These are phyloP conservation scores for Gynandropsis gynandra DNA, from an alignment of 345 rosid genomes.

Conservation along the genomic window DNA sequence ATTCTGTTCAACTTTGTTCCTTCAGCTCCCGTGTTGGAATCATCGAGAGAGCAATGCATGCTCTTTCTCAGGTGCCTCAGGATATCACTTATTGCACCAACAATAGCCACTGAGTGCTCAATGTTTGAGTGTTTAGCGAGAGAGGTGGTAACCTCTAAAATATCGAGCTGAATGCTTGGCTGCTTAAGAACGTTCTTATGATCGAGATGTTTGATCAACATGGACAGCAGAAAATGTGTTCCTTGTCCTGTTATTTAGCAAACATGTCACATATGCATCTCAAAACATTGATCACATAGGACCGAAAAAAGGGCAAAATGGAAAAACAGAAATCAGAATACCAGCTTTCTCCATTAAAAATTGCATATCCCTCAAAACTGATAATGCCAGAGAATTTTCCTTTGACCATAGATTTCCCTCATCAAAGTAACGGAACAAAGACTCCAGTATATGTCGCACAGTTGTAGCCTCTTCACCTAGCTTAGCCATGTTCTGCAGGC, in stretches of 20 bases:
- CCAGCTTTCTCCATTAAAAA: slow-evolving; percentile 76
- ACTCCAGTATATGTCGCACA: slow-evolving; percentile 78
- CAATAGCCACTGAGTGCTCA: slow-evolving; percentile 67
- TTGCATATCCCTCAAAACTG: slow-evolving; percentile 85
- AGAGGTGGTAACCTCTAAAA: slow-evolving; percentile 62
- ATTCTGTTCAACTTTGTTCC: slow-evolving; percentile 48
- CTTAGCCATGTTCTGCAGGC: slow-evolving; percentile 89
- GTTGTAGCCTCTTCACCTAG: slow-evolving; percentile 92
- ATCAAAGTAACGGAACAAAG: slow-evolving; percentile 84
- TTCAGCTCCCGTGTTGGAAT: slow-evolving; percentile 54
- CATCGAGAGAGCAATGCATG: slow-evolving; percentile 74
- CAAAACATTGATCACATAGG: slow-evolving; percentile 14
- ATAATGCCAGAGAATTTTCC: slow-evolving; percentile 66
- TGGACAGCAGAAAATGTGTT: slow-evolving; percentile 76
- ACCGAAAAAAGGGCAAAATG: slow-evolving; percentile 7
- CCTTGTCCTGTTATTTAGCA: slow-evolving; percentile 57
- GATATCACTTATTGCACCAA: slow-evolving; percentile 70
- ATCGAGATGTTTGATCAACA: slow-evolving; percentile 91
- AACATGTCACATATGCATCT: slow-evolving; percentile 1
- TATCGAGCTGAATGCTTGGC: slow-evolving; percentile 68
- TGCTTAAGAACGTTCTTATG: slow-evolving; percentile 80
- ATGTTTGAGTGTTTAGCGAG: slow-evolving; percentile 64
- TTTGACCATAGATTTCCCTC: slow-evolving; percentile 64
- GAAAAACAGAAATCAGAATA: slow-evolving; percentile 24
- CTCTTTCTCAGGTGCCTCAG: slow-evolving; percentile 89